A percentile compares a stretch with the other conserved stretches of the same genome.
Conservation (phyloP, 2,329 filamentous ascomycete genomes). For the Penicillium corylophilum region DNA sequence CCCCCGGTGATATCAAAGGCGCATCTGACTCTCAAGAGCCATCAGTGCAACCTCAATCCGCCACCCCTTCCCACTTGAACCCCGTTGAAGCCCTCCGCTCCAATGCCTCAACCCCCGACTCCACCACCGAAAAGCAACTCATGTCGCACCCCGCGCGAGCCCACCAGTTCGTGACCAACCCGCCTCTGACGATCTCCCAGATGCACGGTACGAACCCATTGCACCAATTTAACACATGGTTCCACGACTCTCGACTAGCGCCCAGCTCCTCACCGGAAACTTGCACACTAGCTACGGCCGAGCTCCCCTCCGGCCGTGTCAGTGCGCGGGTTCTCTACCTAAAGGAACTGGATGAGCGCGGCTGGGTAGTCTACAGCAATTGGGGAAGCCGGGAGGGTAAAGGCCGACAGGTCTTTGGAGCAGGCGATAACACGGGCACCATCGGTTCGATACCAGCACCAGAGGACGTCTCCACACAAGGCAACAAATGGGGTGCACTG, state of each 20-base stretch:
- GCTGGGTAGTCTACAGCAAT: constrained; percentile 93
- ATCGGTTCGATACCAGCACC: constrained; percentile 64
- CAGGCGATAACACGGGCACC: constrained; percentile 7
- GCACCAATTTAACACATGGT: constrained; percentile 88
- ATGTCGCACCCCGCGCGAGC: constrained; percentile 41
- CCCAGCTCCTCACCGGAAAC: constrained; percentile 78
- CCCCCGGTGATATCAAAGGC: constrained; percentile 42
- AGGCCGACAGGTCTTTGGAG: constrained; percentile 42
- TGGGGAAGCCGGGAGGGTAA: constrained; percentile 67
- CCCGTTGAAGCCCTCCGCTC: constrained; percentile 27
- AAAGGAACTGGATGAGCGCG: constrained; percentile 80
- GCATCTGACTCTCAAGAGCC: constrained; percentile 14
- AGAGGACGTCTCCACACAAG: constrained; percentile 28
- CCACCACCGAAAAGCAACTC: constrained; percentile 33
- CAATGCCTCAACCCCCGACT: constrained; percentile 37
- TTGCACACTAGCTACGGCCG: constrained; percentile 80
- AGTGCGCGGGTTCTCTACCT: constrained; percentile 87
- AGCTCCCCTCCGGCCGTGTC: constrained; percentile 78
- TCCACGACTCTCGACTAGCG: constrained; percentile 65
- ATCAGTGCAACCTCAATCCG: constrained; percentile 4
- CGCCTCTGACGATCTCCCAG: constrained; percentile 42
- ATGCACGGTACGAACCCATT: constrained; percentile 59
- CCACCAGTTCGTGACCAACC: constrained; percentile 45
- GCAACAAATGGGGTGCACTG: constrained; percentile 75
- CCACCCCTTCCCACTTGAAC: neutral